A percentile compares a stretch with the other conserved stretches of the same genome.
Evolutionary conservation across 164 flowering plant species (phyloP).

Genomic region (Litsea cubeba): DNA sequence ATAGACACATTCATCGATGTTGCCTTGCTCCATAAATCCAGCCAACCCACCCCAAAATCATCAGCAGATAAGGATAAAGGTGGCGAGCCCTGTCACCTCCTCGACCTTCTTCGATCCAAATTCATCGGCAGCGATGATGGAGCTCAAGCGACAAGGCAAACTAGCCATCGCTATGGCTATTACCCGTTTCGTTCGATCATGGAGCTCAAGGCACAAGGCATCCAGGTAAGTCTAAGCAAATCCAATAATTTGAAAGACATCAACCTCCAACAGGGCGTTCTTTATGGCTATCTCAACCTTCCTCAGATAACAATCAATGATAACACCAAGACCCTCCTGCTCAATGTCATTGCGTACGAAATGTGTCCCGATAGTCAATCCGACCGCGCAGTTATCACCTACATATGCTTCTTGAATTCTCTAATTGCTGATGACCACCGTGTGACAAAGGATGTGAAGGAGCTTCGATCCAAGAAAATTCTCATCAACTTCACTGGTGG

Average conservation of each 20-base stretch:
- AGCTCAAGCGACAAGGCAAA: neutral
- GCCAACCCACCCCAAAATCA: neutral
- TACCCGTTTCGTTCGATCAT: neutral
- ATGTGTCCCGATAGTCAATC: neutral
- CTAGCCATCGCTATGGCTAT: no score
- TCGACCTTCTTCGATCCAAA: slow-evolving; percentile 4
- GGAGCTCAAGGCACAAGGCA: slow-evolving; percentile 9
- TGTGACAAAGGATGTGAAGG: neutral
- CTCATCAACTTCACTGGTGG: slow-evolving; percentile 15
- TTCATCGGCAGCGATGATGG: neutral
- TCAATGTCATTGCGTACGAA: slow-evolving; percentile 9
- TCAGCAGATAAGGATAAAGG: neutral
- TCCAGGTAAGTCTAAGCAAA: neutral
- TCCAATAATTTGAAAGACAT: neutral
- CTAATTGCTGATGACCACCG: neutral
- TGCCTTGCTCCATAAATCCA: neutral
- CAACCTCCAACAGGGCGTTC: neutral
- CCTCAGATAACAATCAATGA: slow-evolving; percentile 3
- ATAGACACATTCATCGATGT: neutral
- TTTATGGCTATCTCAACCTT: neutral
- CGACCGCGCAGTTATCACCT: slow-evolving; percentile 3
- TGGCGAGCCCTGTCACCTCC: slow-evolving; percentile 4
- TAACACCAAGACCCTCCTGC: neutral
- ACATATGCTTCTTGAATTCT: slow-evolving; percentile 17
- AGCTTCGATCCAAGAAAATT: neutral